Base-by-base conservation (phyloP, 2,329 filamentous ascomycete genomes). In the Dothiorella sarmentorum region DNA sequence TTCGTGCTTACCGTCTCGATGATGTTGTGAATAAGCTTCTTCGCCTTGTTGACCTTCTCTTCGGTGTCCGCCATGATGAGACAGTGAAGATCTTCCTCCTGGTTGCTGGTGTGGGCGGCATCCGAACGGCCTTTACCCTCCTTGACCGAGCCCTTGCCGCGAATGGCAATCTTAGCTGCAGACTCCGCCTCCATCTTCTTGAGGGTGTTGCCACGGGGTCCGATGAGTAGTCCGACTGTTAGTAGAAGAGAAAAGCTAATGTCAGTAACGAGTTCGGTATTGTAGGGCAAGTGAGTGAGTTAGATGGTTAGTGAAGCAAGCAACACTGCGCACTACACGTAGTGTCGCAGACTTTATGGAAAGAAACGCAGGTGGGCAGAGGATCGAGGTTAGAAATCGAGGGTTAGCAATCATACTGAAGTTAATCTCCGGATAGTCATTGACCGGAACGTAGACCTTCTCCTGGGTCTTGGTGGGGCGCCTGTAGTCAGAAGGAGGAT, bases 381-480 rank as follows among this genome's bases (percentile, higher is more conserved):
- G n/a, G n/a, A n/a, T n/a, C n/a, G n/a, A n/a, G 68, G 70, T 75
- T 73, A 75, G 73, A 62, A 70, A 70, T 70, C 71, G 86, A 91
- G 91, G 91, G 91, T 96, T 96, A 96, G 92, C 88, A 92, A 94
- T 93, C 93, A 93, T 97, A 99, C 94, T 99, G 91, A 99, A 99
- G 88, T 99, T 99, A 87, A 99, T 97, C 79, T 99, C 94, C 83
- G 94, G 94, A 77, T 99, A 99, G 79, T 99, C 94, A 85, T 99
- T 99, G 81, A 99, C 94, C 75, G 94, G 94, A 76, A 99, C 94
- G 76, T 99, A 99, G 89, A 99, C 95, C 84, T 99, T 99, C 84
- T 99, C 94, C 80, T 99, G 94, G 74, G 94, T 99, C 89, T 99
- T 99, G 75, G 93, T 97, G 63, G 94, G 94, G 70, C 94, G 90